These are phyloP conservation scores for Vitellaria paradoxa DNA, from an alignment of 179 eudicot species.

Conservation along the genomic window DNA sequence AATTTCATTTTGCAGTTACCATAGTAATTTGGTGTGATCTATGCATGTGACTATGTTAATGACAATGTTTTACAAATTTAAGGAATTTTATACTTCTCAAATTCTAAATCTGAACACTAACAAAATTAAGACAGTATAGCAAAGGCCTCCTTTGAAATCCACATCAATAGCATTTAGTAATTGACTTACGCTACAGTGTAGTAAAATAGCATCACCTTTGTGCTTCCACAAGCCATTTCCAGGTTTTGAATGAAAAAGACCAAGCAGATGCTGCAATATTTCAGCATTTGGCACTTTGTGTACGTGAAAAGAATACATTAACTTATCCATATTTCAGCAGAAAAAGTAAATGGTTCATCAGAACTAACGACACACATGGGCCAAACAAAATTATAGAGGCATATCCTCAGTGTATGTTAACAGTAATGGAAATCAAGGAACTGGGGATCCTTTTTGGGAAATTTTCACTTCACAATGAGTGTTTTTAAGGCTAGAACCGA, in stretches of 20 bases:
- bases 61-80: too few relatives aligned
- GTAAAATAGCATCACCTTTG: constrained; percentile 78
- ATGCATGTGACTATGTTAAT: too few relatives aligned
- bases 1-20: too few relatives aligned
- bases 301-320: neutral
- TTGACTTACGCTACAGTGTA: constrained; percentile 65
- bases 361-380: too few relatives aligned
- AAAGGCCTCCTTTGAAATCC: neutral
- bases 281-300: neutral
- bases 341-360: neutral
- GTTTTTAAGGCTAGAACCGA: neutral
- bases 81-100: too few relatives aligned
- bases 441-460: too few relatives aligned
- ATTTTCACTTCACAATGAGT: too few relatives aligned
- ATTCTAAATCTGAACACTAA: too few relatives aligned
- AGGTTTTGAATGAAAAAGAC: constrained; percentile 76
- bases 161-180: too few relatives aligned
- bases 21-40: too few relatives aligned
- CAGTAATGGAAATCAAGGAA: neutral
- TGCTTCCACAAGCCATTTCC: too few relatives aligned
- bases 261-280: constrained; percentile 64
- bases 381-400: too few relatives aligned
- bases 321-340: constrained; percentile 1
- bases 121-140: neutral
- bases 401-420: neutral